These are phyloP conservation scores for Leucogyrophana mollusca DNA, from an alignment of 768 basidiomycete genomes.

Conservation along the genomic window DNA sequence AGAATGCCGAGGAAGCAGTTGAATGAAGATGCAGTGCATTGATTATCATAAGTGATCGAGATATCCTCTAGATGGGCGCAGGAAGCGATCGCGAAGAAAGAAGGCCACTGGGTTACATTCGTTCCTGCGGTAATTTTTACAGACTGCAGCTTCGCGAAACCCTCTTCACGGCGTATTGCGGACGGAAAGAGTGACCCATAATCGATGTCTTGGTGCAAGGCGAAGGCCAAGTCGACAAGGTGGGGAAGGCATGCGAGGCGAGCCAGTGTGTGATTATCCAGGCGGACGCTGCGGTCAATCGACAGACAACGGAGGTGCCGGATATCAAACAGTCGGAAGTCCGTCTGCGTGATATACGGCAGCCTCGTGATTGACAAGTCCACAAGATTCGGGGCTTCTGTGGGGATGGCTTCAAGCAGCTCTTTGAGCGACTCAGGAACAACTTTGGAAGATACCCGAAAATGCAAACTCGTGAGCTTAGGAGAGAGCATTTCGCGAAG, in stretches of 20 bases:
- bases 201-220: slow-evolving; percentile 16
- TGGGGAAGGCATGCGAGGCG: slow-evolving; percentile 19
- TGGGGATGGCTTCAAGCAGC: slow-evolving; percentile 22
- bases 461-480: slow-evolving; percentile 17
- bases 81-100: slow-evolving; percentile 20
- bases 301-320: slow-evolving; percentile 20
- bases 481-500: slow-evolving; percentile 18
- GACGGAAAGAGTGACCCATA: slow-evolving; percentile 8
- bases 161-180: neutral
- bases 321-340: slow-evolving; percentile 6
- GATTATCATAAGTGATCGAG: slow-evolving; percentile 24
- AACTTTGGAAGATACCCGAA: slow-evolving; percentile 22
- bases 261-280: slow-evolving; percentile 21
- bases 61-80: slow-evolving; percentile 21
- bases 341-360: no score
- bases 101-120: slow-evolving; percentile 25
- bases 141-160: slow-evolving; percentile 20
- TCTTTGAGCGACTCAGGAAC: slow-evolving; percentile 14
- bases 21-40: slow-evolving; percentile 16
- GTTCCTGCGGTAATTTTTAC: slow-evolving; percentile 21
- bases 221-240: slow-evolving; percentile 22
- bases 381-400: slow-evolving; percentile 16
- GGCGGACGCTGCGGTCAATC: slow-evolving; percentile 20
- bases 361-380: slow-evolving; percentile 11
- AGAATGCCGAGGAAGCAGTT: slow-evolving; percentile 20